These are phyloP conservation scores for Quercus suber DNA, from an alignment of 306 rosid genomes.

Conservation along the genomic window DNA sequence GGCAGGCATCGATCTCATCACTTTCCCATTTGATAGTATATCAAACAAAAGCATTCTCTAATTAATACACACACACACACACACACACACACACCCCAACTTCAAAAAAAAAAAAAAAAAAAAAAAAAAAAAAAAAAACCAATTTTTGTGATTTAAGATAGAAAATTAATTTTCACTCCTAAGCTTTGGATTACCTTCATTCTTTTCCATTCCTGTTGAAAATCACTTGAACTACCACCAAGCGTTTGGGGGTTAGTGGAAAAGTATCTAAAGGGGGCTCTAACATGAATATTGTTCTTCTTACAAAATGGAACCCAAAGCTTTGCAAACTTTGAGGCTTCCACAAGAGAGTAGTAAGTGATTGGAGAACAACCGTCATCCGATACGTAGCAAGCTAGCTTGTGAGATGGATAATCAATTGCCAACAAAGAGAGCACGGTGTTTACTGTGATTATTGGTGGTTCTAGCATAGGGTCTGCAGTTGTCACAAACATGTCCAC, in stretches of 20 bases:
- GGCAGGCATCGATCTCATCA: too few relatives aligned
- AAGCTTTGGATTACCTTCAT: constrained; percentile 34
- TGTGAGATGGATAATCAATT: constrained; percentile 65
- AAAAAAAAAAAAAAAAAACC: too few relatives aligned
- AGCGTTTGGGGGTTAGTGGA: background rate
- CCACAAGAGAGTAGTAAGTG: constrained; percentile 44
- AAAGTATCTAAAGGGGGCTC: constrained; percentile 73
- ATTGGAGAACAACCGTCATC: constrained; percentile 69
- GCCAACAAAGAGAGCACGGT: constrained; percentile 69
- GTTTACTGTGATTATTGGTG: constrained; percentile 63
- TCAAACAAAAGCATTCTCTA: too few relatives aligned
- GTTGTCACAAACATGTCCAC: constrained; percentile 80
- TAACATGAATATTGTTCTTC: constrained; percentile 40
- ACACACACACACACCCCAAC: too few relatives aligned
- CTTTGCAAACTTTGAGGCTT: constrained; percentile 57
- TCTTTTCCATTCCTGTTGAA: constrained; percentile 30
- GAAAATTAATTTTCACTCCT: too few relatives aligned
- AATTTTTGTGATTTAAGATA: too few relatives aligned
- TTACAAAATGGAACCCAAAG: constrained; percentile 71
- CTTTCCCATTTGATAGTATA: too few relatives aligned
- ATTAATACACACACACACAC: fast-evolving
- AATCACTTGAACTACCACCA: background rate
- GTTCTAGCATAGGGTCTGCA: constrained; percentile 61
- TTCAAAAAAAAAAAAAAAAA: too few relatives aligned
- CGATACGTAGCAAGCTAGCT: constrained; percentile 78